phyloP scores from a whole-genome alignment of 179 eudicot genomes.

The Pouteria campechiana region DNA sequence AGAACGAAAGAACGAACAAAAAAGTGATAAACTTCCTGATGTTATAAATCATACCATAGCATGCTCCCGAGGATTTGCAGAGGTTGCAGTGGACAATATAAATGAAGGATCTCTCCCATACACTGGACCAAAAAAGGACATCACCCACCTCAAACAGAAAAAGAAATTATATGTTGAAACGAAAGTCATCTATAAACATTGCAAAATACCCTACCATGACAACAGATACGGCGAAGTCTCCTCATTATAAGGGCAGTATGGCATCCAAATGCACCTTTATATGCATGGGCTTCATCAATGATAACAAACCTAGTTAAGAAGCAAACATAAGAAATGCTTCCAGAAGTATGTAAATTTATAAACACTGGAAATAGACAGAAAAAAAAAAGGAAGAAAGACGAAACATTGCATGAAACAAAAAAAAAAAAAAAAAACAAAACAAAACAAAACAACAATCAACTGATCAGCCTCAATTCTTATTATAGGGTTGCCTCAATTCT shows the following conservation, averaged over 20 bases:
- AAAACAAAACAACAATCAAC: neutral
- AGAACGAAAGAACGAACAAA: too few species aligned
- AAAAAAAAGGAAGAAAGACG: too few species aligned
- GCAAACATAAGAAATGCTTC: neutral
- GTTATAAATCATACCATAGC: constrained; percentile 66
- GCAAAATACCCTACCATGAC: constrained; percentile 51
- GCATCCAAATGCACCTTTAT: constrained; percentile 96
- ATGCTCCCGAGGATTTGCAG: constrained; percentile 87
- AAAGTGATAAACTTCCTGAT: too few species aligned
- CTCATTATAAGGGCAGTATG: constrained; percentile 89
- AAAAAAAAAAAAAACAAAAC: neutral
- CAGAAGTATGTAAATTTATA: too few species aligned
- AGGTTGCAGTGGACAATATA: constrained; percentile 88
- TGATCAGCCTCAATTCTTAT: too few species aligned
- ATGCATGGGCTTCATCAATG: constrained; percentile 90
- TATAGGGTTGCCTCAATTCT: too few species aligned
- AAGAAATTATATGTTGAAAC: neutral
- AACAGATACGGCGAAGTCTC: constrained; percentile 81
- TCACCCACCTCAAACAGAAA: neutral
- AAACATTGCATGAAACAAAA: too few species aligned
- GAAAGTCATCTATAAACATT: neutral
- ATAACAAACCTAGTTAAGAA: constrained; percentile 49
- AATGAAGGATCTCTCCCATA: constrained; percentile 85
- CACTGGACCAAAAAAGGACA: constrained; percentile 42
- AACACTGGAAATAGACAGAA: too few species aligned